A percentile compares a stretch with the other conserved stretches of the same genome.
These are phyloP conservation scores for Chaetomium olivaceum DNA, from an alignment of 2,329 filamentous ascomycete genomes.

Conservation along the genomic window DNA sequence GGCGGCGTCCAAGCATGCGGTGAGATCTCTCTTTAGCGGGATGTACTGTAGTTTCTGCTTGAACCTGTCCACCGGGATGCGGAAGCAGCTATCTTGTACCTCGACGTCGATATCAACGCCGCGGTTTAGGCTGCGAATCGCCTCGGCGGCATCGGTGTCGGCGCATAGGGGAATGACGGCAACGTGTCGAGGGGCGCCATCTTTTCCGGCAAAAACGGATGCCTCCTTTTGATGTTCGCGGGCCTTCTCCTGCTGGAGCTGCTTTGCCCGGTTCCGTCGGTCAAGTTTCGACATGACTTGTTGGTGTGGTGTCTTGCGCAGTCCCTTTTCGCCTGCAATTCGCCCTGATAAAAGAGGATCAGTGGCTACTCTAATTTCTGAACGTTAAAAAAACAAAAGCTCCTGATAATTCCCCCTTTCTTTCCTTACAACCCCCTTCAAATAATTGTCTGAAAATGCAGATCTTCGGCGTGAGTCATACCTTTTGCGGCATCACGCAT, in stretches of 20 bases:
- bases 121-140: slow-evolving; percentile 69
- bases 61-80: slow-evolving; percentile 81
- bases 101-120: slow-evolving; percentile 78
- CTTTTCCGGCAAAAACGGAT: slow-evolving; percentile 79
- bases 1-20: slow-evolving; percentile 79
- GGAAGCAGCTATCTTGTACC: slow-evolving; percentile 56
- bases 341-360: slow-evolving; percentile 61
- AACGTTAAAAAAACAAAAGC: neutral
- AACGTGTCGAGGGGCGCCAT: slow-evolving; percentile 84
- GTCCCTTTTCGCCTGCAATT: slow-evolving; percentile 69
- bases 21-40: slow-evolving; percentile 69
- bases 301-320: slow-evolving; percentile 87
- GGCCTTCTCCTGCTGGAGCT: slow-evolving; percentile 81
- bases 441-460: neutral
- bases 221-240: slow-evolving; percentile 77
- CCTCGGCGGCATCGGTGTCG: slow-evolving; percentile 66
- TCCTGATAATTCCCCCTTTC: neutral
- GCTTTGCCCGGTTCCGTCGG: slow-evolving; percentile 90
- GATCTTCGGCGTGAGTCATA: slow-evolving; percentile 40
- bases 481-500: slow-evolving; percentile 85
- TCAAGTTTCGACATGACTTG: slow-evolving; percentile 98
- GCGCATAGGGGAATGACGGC: slow-evolving; percentile 82
- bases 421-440: neutral
- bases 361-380: slow-evolving; percentile 1
- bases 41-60: slow-evolving; percentile 93